These are phyloP conservation scores for Pecoramyces ruminantium DNA, from an alignment of 192 early-diverging fungal species.

Conservation along the genomic window DNA sequence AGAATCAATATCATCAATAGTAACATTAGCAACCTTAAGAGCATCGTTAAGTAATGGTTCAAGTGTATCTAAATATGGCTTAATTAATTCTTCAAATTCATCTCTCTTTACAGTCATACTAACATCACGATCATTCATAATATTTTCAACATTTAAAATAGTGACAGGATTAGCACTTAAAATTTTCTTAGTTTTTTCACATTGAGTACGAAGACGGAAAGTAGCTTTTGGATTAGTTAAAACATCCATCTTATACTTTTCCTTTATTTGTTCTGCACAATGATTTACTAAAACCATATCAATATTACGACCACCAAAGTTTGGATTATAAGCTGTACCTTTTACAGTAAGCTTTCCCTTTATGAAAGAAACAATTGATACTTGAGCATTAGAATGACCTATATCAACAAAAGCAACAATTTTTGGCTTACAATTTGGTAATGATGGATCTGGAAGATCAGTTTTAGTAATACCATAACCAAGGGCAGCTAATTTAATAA, in stretches of 20 bases:
- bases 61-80: slow-evolving; percentile 53
- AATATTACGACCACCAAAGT: slow-evolving; percentile 91
- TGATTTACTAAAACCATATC: slow-evolving; percentile 78
- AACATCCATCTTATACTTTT: slow-evolving; percentile 92
- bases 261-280: slow-evolving; percentile 71
- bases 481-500: slow-evolving; percentile 46
- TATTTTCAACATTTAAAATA: slow-evolving; percentile 82
- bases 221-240: slow-evolving; percentile 71
- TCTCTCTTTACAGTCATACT: slow-evolving; percentile 48
- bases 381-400: slow-evolving; percentile 74
- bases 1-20: slow-evolving; percentile 71
- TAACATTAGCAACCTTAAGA: slow-evolving; percentile 53
- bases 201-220: slow-evolving; percentile 72
- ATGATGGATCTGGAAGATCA: slow-evolving; percentile 69
- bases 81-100: slow-evolving; percentile 71
- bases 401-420: slow-evolving; percentile 88
- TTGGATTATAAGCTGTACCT: slow-evolving; percentile 77
- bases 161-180: slow-evolving; percentile 81
- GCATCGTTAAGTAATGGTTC: slow-evolving; percentile 57
- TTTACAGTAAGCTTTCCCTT: slow-evolving; percentile 92
- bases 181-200: slow-evolving; percentile 94
- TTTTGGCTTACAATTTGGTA: slow-evolving; percentile 55
- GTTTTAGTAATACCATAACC: slow-evolving; percentile 97
- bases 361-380: slow-evolving; percentile 76
- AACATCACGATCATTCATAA: slow-evolving; percentile 93